Base-by-base conservation (phyloP, 2,329 filamentous ascomycete genomes). In the Xylariaceae sp. region DNA sequence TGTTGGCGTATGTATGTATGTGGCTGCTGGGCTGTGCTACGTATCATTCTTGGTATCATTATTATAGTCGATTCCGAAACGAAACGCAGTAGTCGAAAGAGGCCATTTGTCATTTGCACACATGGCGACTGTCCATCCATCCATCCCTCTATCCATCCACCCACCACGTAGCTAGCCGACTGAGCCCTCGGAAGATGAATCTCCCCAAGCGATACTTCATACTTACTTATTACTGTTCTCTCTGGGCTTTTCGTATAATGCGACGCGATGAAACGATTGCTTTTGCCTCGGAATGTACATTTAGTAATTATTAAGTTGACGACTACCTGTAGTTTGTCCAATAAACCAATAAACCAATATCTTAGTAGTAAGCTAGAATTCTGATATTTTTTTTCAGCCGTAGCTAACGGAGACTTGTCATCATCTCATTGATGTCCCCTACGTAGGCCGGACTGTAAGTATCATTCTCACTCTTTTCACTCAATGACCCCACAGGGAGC, bases 41-140 rank as follows among this genome's bases (percentile, higher is more conserved):
- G 60, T 63, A 63, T 61, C 53, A 60, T 63, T 51, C 21, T n/a
- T n/a, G n/a, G n/a, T n/a, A n/a, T n/a, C n/a, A 39, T 50, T 43
- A 31, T 19, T 44, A 53, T 45, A 21, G 45, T 48, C 41, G 40
- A 49, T n/a, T n/a, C 33, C 8, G 33, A 36, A 6, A 36, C 8
- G n/a, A n/a, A 16, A 36, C 8, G 16, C 8, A 41, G 21, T 11
- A 17, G 5, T 46, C 19, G 16, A 44, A 48, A 58, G 24, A 51
- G n/a, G 41, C 54, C 49, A 43, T 49, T 51, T 60, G 51, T 48
- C 57, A 53, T 46, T 52, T 53, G n/a, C n/a, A 56, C 57, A 54
- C 46, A 57, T 51, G 41, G 46, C 53, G n/a, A 40, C 24, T 29
- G 49, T 50, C 33, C 56, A 33, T 36, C 8, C n/a, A n/a, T n/a